phyloP scores from a whole-genome alignment of 176 grass and related monocot species.

The Dactylis glomerata region DNA sequence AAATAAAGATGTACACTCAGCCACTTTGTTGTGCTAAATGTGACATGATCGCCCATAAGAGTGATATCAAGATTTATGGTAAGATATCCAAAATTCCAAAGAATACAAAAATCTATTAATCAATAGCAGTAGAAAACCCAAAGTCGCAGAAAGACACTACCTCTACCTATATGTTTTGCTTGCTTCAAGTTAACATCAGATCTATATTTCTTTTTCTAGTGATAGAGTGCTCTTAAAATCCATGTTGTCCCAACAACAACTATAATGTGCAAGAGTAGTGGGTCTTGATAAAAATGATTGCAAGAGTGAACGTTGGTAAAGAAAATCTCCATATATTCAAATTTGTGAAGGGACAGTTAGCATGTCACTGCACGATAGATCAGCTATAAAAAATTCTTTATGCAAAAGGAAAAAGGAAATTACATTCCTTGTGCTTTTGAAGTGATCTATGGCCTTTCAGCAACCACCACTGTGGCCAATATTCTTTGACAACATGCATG shows the following conservation, averaged over 20 bases:
- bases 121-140: neutral
- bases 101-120: too few relatives aligned
- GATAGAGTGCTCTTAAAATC: neutral
- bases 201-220: neutral
- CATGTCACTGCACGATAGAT: neutral
- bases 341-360: neutral
- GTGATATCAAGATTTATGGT: neutral
- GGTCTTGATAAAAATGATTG: neutral
- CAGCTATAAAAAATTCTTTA: neutral
- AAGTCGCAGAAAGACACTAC: neutral
- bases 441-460: neutral
- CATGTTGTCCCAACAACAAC: neutral
- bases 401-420: neutral
- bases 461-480: neutral
- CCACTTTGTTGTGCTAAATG: neutral
- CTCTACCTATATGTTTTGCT: neutral
- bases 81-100: neutral
- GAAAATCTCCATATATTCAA: neutral
- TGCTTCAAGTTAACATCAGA: neutral
- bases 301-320: neutral
- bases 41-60: neutral
- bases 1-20: neutral
- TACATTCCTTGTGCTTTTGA: neutral
- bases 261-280: neutral
- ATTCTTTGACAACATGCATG: constrained; percentile 2